Evolutionary conservation across 805 yeast genomes (phyloP).

Genomic region (Huiozyma naganishii): DNA sequence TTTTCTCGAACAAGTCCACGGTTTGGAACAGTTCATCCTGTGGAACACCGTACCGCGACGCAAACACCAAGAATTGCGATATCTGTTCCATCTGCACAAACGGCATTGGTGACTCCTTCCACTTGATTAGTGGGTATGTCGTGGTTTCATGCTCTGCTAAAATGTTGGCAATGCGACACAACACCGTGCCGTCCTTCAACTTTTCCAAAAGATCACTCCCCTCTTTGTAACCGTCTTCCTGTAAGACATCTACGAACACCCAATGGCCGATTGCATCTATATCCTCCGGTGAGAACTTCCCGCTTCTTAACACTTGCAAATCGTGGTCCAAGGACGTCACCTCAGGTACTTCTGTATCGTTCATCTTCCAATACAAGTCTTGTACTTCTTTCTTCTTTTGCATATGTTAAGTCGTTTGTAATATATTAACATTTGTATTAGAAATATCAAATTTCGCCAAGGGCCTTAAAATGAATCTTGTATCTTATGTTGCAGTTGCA

Average conservation of each 20-base stretch:
- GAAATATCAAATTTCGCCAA: too few relatives aligned
- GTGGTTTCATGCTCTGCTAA: conserved; percentile 32
- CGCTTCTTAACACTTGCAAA: conserved; percentile 36
- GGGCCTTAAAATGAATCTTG: too few relatives aligned
- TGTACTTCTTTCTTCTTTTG: too few relatives aligned
- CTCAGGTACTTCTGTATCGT: conserved; percentile 20
- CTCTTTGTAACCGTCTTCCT: conserved; percentile 18
- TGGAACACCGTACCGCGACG: conserved; percentile 57
- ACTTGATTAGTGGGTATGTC: conserved; percentile 28
- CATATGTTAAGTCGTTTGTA: too few relatives aligned
- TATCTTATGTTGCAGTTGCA: too few relatives aligned
- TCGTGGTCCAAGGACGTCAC: conserved; percentile 59
- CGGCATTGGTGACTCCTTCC: conserved; percentile 59
- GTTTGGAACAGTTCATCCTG: conserved; percentile 78
- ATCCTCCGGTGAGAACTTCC: conserved; percentile 37
- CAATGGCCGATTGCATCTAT: conserved; percentile 40
- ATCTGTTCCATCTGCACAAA: conserved; percentile 78
- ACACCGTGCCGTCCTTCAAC: conserved; percentile 50
- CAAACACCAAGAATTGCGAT: conserved; percentile 53
- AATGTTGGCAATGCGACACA: conserved; percentile 33
- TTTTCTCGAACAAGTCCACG: conserved; percentile 44
- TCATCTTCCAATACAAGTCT: too few relatives aligned
- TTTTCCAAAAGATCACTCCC: conserved; percentile 33
- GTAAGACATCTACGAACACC: conserved; percentile 35
- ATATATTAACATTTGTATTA: too few relatives aligned